Evolutionary conservation across 108 stramenopile species (phyloP), one percentile per base, ranked within the genome.

Genomic region (Fistulifera solaris): DNA sequence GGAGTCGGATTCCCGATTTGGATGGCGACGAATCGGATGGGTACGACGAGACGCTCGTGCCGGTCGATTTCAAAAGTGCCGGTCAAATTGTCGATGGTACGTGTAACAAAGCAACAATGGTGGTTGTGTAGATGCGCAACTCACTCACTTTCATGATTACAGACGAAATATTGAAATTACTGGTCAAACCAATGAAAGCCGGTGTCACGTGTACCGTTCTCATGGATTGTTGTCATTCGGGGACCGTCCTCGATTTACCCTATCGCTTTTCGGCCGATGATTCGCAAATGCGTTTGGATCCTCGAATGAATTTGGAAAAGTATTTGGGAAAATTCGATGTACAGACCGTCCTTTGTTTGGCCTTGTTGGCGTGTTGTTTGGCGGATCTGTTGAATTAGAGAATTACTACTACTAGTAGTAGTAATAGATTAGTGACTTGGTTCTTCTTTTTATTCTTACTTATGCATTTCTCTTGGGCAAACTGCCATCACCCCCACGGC

Each of bases 141-240:
- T 35, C 31, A 35, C 31, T 35, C 31, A 35, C 31, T 3, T 35
- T 8, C 8, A 35, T 8, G 31, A n/a, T n/a, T n/a, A 35, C 31
- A 35, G 95, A 93, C 58, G 84, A 85, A 5, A 46, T 96, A 27
- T 71, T 77, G 48, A 76, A 80, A 54, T 61, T 73, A 18, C 68
- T 96, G 41, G 81, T 94, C 4, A 59, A 75, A 41, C 82, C 81
- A 47, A 78, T 96, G 75, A 62, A 68, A 12, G 70, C 54, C 6
- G 90, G 87, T 46, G 90, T 92, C 1, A 71, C 61, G 7, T 78
- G 93, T 48, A 84, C 87, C 51, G 56, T 57, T 13, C 38, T 57
- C 1, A 78, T 78, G 77, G 77, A 78, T 47, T 78, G 77, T 72
- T 96, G 95, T 68, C 95, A 96, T 59, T 81, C 78, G 21, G 95